Conservation (phyloP, 176 grass and related monocot genomes). For the Rhipidocladum racemiflorum region DNA sequence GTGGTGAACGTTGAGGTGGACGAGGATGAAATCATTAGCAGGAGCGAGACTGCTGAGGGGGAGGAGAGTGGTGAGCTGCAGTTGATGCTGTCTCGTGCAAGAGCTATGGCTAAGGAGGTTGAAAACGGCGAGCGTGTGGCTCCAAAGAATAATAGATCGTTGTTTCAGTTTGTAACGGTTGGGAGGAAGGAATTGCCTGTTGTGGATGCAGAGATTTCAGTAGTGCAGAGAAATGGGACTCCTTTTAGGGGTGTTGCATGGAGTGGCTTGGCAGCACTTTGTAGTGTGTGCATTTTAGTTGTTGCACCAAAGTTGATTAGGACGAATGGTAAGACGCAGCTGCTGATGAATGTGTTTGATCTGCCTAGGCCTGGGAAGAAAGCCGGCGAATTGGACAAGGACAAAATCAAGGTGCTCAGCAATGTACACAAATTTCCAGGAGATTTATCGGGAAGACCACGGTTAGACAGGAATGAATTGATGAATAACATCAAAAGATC, state of each 20-base stretch:
- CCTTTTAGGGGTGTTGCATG: background rate
- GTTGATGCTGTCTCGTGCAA: conserved; percentile 24
- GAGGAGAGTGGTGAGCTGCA: background rate
- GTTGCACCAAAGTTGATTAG: background rate
- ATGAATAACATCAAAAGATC: conserved; percentile 31
- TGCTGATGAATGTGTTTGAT: background rate
- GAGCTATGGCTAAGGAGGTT: conserved; percentile 19
- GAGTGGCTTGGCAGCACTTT: conserved; percentile 32
- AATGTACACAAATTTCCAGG: background rate
- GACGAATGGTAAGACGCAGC: background rate
- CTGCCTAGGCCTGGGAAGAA: background rate
- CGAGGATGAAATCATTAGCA: conserved; percentile 39
- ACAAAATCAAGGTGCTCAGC: background rate
- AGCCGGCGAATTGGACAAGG: background rate
- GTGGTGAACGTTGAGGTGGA: conserved; percentile 16
- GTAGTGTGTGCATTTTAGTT: conserved; percentile 28
- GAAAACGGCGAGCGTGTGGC: background rate
- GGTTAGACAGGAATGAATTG: conserved; percentile 15
- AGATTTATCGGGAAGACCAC: conserved; percentile 1
- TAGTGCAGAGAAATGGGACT: background rate
- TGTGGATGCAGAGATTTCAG: background rate
- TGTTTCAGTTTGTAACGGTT: background rate
- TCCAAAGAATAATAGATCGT: conserved; percentile 16
- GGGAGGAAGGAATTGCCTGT: conserved; percentile 9
- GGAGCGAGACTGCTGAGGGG: too few species aligned